Conservation (phyloP, 805 yeast species). For the Nakazawaea ambrosiae region DNA sequence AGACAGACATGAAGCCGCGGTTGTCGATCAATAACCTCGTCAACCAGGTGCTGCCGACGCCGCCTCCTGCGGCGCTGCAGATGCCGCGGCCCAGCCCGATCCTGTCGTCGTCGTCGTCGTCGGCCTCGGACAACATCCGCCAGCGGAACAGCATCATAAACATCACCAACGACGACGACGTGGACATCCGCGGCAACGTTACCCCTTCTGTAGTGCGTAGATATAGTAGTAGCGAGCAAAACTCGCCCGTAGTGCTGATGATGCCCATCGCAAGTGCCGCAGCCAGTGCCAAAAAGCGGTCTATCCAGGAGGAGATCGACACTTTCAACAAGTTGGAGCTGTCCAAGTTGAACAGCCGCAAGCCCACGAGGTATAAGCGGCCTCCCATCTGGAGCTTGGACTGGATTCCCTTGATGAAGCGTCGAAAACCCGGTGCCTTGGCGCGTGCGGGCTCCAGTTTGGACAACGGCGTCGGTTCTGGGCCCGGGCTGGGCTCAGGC, state of each 20-base stretch:
- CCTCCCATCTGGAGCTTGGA: conserved; percentile 85
- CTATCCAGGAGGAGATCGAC: conserved; percentile 7
- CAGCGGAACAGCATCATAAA: conserved; percentile 23
- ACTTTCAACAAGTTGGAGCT: conserved; percentile 6
- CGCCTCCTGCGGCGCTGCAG: background rate
- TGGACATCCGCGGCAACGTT: conserved; percentile 33
- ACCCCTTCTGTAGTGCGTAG: conserved; percentile 29
- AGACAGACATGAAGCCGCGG: conserved; percentile 8
- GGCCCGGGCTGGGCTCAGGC: background rate
- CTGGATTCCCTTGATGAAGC: conserved; percentile 43
- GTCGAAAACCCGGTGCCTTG: background rate
- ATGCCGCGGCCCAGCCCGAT: background rate
- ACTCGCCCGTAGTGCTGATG: conserved; percentile 17
- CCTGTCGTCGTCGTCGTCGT: background rate
- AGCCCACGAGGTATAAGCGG: conserved; percentile 54
- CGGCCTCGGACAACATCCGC: conserved; percentile 12
- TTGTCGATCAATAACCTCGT: conserved; percentile 10
- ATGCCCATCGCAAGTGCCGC: background rate
- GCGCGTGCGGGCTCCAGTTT: background rate
- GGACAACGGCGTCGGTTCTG: background rate
- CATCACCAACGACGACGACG: conserved; percentile 39
- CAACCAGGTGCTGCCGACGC: conserved; percentile 3
- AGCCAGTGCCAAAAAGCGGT: background rate
- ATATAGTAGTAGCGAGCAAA: conserved; percentile 16
- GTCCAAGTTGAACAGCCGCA: conserved; percentile 15